phyloP scores from a whole-genome alignment of 345 rosid genomes.

The Acer yangbiense region DNA sequence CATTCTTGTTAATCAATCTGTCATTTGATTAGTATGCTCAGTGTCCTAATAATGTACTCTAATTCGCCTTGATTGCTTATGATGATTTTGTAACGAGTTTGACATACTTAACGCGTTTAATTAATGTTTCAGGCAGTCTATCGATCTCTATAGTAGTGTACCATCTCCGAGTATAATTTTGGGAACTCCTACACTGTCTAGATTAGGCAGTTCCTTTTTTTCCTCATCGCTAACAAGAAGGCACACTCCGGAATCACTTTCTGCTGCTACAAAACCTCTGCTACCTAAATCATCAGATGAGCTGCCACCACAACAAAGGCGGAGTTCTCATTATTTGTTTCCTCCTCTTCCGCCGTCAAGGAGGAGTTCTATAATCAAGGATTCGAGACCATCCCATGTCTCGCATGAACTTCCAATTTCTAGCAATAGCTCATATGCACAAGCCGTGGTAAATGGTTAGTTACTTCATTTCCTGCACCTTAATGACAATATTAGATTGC shows the following conservation, averaged over 20 bases:
- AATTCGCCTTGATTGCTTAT: background rate
- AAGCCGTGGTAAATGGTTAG: constrained; percentile 84
- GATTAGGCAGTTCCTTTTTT: constrained; percentile 67
- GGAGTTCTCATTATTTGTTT: constrained; percentile 47
- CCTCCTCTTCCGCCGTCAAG: constrained; percentile 45
- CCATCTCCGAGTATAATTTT: constrained; percentile 78
- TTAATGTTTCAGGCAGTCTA: constrained; percentile 70
- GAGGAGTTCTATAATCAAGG: constrained; percentile 35
- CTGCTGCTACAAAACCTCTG: constrained; percentile 56
- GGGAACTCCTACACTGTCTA: constrained; percentile 59
- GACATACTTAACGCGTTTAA: constrained; percentile 10
- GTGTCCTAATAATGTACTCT: too few species aligned
- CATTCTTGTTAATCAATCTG: background rate
- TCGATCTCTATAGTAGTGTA: constrained; percentile 79
- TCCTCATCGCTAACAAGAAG: constrained; percentile 62
- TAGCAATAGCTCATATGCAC: constrained; percentile 70
- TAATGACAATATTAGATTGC: background rate
- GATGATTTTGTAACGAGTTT: background rate
- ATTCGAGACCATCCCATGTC: constrained; percentile 41
- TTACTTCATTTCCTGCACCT: constrained; percentile 7
- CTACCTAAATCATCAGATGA: constrained; percentile 45
- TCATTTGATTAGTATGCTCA: too few species aligned
- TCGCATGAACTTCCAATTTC: constrained; percentile 60
- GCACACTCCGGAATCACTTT: constrained; percentile 58
- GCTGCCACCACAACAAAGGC: constrained; percentile 33